Percentiles rank a stretch among this genome's conserved stretches.
Conservation (phyloP, 257 asterid species). For the Solanum etuberosum region DNA sequence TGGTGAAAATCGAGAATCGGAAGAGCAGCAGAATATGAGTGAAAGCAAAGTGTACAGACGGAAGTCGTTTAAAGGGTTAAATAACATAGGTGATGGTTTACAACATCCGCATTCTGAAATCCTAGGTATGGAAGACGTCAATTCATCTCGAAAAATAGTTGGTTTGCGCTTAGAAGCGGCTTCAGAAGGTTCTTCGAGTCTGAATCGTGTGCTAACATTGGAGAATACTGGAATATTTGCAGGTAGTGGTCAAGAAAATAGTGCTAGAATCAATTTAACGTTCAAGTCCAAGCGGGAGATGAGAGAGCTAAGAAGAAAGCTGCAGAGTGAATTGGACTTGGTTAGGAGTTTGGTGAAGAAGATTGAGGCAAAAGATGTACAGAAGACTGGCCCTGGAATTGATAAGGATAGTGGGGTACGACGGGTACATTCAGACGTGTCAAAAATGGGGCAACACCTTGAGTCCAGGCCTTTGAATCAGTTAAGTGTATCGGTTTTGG, state of each 20-base stretch:
- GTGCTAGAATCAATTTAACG: slow-evolving; percentile 47
- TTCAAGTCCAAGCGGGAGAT: slow-evolving; percentile 58
- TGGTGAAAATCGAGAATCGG: slow-evolving; percentile 48
- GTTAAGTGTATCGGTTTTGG: slow-evolving; percentile 45
- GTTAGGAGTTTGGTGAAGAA: slow-evolving; percentile 55
- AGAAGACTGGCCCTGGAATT: slow-evolving; percentile 15
- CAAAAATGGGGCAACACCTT: slow-evolving; percentile 22
- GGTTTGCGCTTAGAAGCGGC: slow-evolving; percentile 28
- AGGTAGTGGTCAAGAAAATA: slow-evolving; percentile 32
- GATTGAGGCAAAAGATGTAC: slow-evolving; percentile 49
- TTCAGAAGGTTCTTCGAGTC: slow-evolving; percentile 34
- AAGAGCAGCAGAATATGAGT: slow-evolving; percentile 32
- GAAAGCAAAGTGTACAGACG: slow-evolving; percentile 65
- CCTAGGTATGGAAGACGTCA: slow-evolving; percentile 30
- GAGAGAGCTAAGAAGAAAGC: slow-evolving; percentile 56
- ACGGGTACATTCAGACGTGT: slow-evolving; percentile 10
- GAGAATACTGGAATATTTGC: slow-evolving; percentile 18
- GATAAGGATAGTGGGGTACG: slow-evolving; percentile 19
- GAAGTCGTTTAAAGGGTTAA: slow-evolving; percentile 46
- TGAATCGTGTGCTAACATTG: neutral
- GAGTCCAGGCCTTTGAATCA: slow-evolving; percentile 47
- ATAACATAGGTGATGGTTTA: slow-evolving; percentile 19
- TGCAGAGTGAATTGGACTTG: slow-evolving; percentile 59
- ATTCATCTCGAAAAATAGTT: slow-evolving; percentile 13
- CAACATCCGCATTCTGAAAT: slow-evolving; percentile 21